These are phyloP conservation scores for Aspergillus sp. DNA, from an alignment of 2,329 filamentous ascomycete species.

Conservation along the genomic window DNA sequence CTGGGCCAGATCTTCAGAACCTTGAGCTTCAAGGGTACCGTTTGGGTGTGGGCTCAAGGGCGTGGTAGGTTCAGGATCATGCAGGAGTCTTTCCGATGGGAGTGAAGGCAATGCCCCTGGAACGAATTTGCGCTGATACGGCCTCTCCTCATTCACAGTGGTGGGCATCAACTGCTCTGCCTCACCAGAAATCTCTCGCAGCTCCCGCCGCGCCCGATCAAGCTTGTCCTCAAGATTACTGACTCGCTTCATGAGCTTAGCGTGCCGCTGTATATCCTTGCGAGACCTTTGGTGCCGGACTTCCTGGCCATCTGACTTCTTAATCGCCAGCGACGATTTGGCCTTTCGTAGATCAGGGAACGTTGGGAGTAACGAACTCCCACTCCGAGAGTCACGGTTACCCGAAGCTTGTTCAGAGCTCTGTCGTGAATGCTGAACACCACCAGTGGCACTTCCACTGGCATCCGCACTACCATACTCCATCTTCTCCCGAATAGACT, in stretches of 20 bases:
- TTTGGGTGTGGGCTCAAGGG: slow-evolving; percentile 9
- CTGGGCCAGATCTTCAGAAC: background rate
- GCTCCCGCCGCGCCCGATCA: slow-evolving; percentile 54
- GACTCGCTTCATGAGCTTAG: slow-evolving; percentile 59
- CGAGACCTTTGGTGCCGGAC: slow-evolving; percentile 53
- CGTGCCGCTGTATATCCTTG: slow-evolving; percentile 57
- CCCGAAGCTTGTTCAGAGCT: slow-evolving; percentile 13
- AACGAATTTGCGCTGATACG: slow-evolving; percentile 38
- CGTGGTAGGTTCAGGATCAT: slow-evolving; percentile 19
- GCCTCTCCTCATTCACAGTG: slow-evolving; percentile 25
- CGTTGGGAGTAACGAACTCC: slow-evolving; percentile 31
- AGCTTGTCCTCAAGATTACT: slow-evolving; percentile 62
- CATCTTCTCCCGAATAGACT: slow-evolving; percentile 33
- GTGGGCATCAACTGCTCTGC: slow-evolving; percentile 19
- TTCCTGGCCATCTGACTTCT: slow-evolving; percentile 22
- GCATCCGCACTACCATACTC: slow-evolving; percentile 13
- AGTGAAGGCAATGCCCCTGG: slow-evolving; percentile 45
- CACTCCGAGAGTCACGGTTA: slow-evolving; percentile 14
- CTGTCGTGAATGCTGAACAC: slow-evolving; percentile 16
- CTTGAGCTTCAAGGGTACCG: background rate
- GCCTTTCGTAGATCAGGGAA: slow-evolving; percentile 38
- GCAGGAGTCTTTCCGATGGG: slow-evolving; percentile 47
- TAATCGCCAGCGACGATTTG: slow-evolving; percentile 31
- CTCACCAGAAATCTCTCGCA: slow-evolving; percentile 50
- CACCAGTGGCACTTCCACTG: background rate